phyloP scores from a whole-genome alignment of 352 stramenopile genomes.

The Phytophthora megakarya region DNA sequence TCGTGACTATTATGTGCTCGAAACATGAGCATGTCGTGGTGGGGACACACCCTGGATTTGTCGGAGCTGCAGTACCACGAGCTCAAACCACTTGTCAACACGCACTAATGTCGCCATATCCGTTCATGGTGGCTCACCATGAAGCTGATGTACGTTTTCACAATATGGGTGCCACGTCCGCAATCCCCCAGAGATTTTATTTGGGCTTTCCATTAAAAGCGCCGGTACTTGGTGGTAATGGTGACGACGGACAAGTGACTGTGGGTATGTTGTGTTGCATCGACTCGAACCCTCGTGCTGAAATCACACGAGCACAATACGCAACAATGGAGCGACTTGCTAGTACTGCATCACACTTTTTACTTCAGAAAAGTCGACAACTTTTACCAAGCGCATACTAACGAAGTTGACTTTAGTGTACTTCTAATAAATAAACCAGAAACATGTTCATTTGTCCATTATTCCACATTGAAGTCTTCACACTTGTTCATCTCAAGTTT shows the following conservation, averaged over 20 bases:
- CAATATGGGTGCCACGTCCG: conserved; percentile 28
- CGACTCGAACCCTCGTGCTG: conserved; percentile 23
- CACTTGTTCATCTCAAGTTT: no score
- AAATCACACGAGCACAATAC: conserved; percentile 41
- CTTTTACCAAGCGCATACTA: background rate
- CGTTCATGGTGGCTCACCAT: conserved; percentile 52
- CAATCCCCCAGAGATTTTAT: conserved; percentile 56
- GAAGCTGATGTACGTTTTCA: conserved; percentile 64
- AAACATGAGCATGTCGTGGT: conserved; percentile 48
- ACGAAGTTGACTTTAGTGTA: background rate
- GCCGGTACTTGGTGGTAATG: background rate
- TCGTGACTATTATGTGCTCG: conserved; percentile 56
- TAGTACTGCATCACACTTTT: conserved; percentile 22
- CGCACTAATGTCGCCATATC: conserved; percentile 53
- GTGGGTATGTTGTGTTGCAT: conserved; percentile 43
- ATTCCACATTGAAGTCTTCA: no score
- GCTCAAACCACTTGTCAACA: conserved; percentile 62
- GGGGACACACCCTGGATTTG: conserved; percentile 29
- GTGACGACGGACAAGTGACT: conserved; percentile 4
- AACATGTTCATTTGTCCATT: background rate
- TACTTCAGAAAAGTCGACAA: conserved; percentile 24
- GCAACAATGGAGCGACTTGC: conserved; percentile 33
- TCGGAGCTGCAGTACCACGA: conserved; percentile 39
- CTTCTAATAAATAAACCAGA: background rate
- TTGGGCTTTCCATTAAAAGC: conserved; percentile 55